These are phyloP conservation scores for Tuber melanosporum DNA, from an alignment of 495 filamentous ascomycete genomes.

Conservation along the genomic window DNA sequence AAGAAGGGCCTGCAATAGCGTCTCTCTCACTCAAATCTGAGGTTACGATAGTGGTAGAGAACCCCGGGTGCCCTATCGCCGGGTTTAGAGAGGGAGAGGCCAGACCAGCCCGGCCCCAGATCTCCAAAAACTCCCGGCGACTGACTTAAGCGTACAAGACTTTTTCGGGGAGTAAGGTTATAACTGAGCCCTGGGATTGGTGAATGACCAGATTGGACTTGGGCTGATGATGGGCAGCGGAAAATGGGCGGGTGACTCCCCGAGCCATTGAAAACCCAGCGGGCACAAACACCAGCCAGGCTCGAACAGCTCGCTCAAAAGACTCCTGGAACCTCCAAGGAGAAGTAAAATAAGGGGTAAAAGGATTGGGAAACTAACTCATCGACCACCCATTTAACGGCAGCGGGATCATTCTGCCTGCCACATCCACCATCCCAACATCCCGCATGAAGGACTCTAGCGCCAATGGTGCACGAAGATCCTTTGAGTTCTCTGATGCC, in stretches of 20 bases:
- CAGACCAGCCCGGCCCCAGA: background rate
- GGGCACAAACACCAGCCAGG: background rate
- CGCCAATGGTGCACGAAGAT: constrained; percentile 61
- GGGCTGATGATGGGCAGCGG: background rate
- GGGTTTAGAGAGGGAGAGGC: background rate
- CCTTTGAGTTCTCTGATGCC: constrained; percentile 61
- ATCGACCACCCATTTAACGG: constrained; percentile 70
- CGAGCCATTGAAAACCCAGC: background rate
- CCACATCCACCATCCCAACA: constrained; percentile 69
- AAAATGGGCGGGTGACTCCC: background rate
- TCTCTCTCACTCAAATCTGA: constrained; percentile 10
- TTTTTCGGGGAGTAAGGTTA: background rate
- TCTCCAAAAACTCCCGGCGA: background rate
- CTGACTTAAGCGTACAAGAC: background rate
- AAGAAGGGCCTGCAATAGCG: background rate
- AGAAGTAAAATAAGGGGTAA: background rate
- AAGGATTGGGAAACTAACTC: constrained; percentile 48
- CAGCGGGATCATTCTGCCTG: constrained; percentile 61
- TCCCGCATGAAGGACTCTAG: constrained; percentile 57
- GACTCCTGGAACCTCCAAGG: background rate
- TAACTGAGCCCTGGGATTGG: background rate
- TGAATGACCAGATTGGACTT: background rate
- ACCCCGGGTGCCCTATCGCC: background rate
- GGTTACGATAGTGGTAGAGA: constrained; percentile 32
- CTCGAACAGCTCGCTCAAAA: background rate